Evolutionary conservation across 192 early-diverging fungal genomes (phyloP).

Genomic region (Coemansia sp.): DNA sequence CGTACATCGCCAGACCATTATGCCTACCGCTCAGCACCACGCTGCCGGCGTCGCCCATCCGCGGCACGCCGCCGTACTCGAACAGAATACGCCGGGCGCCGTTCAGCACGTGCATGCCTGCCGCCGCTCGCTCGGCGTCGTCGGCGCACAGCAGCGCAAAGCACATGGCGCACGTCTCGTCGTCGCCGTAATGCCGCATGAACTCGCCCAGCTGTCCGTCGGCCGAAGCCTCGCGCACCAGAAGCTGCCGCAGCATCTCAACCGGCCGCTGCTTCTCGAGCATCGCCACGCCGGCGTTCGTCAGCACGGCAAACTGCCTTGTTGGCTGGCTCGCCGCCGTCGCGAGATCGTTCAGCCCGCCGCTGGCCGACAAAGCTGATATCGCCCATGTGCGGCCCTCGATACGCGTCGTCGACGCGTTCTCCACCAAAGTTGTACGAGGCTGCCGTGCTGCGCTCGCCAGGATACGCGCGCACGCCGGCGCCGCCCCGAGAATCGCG

Average conservation of each 20-base stretch:
- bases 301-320: constrained; percentile 70
- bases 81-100: constrained; percentile 41
- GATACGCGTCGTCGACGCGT: constrained; percentile 51
- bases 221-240: constrained; percentile 48
- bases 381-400: constrained; percentile 87
- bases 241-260: constrained; percentile 65
- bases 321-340: constrained; percentile 57
- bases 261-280: constrained; percentile 75
- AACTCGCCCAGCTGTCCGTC: constrained; percentile 52
- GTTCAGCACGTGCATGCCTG: constrained; percentile 28
- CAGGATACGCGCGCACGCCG: constrained; percentile 62
- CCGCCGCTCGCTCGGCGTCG: constrained; percentile 4
- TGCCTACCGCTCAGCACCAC: constrained; percentile 66
- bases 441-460: constrained; percentile 29
- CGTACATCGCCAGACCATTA: constrained; percentile 72
- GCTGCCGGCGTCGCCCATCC: constrained; percentile 27
- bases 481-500: constrained; percentile 58
- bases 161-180: constrained; percentile 85
- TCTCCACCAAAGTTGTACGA: constrained; percentile 49
- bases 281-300: constrained; percentile 68
- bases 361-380: constrained; percentile 53
- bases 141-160: constrained; percentile 64
- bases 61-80: constrained; percentile 50
- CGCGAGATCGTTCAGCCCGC: constrained; percentile 63
- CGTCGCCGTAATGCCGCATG: constrained; percentile 57